These are phyloP conservation scores for Jimgerdemannia lactiflua DNA, from an alignment of 192 early-diverging fungal genomes.

Conservation along the genomic window DNA sequence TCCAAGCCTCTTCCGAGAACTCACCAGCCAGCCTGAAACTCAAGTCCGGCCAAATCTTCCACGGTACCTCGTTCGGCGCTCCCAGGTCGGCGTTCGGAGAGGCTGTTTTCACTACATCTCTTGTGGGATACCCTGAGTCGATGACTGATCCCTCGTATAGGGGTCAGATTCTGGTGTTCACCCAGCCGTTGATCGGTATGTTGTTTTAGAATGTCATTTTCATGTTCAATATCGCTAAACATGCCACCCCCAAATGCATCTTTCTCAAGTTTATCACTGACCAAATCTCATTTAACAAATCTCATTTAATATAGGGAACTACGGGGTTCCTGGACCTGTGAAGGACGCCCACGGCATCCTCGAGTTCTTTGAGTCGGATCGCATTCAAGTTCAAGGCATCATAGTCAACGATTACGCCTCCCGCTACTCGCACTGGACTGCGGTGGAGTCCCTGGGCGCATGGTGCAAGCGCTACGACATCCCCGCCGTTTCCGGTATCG, in stretches of 20 bases:
- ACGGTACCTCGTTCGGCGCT: constrained; percentile 87
- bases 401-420: constrained; percentile 90
- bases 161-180: constrained; percentile 95
- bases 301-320: constrained; percentile 69
- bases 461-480: constrained; percentile 86
- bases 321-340: constrained; percentile 79
- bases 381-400: constrained; percentile 84
- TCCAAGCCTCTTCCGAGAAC: constrained; percentile 27
- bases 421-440: constrained; percentile 94
- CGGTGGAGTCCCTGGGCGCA: constrained; percentile 82
- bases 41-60: constrained; percentile 77
- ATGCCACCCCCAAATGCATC: too few species aligned
- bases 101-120: constrained; percentile 93
- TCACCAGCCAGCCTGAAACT: constrained; percentile 71
- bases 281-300: too few species aligned
- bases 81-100: constrained; percentile 73
- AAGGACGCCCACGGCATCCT: constrained; percentile 80
- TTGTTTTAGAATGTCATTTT: too few species aligned
- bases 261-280: too few species aligned
- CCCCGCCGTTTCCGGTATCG: constrained; percentile 87
- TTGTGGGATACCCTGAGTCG: constrained; percentile 96
- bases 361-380: constrained; percentile 83
- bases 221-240: too few species aligned
- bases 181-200: constrained; percentile 88
- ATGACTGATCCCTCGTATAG: constrained; percentile 97